Evolutionary conservation across 495 filamentous ascomycete genomes (phyloP), one percentile per base, ranked within the genome.

Genomic region (Clohesyomyces aquaticus): DNA sequence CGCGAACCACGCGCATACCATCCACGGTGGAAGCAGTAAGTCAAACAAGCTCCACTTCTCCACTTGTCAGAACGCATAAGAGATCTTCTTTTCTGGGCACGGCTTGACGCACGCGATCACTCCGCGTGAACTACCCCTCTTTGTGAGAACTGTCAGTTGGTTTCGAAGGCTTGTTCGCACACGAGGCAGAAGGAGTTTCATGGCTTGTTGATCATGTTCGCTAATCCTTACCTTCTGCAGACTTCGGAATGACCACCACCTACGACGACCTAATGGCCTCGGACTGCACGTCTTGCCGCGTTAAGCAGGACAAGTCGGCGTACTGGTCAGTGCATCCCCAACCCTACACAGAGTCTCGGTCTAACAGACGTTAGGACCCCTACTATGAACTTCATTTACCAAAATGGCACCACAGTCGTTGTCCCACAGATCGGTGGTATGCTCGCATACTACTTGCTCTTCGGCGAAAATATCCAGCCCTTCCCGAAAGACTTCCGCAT

Each of bases 401-500:
- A 73, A 3, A 81, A 86, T 71, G 84, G 85, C n/a, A 81, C 76
- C 41, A 75, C 79, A 9, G 77, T 81, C 48, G 53, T 85, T 25
- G 84, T 86, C 3, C 67, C 77, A 0, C 73, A 84, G 63, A 76
- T 82, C 19, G 83, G 82, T 59, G 83, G 84, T 62, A 81, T 86
- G 80, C 79, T 86, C 63, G 79, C 77, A 76, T 96, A 96, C 76
- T 94, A 96, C 69, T 81, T 91, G 29, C 79, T 89, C 0, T 83
- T 85, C 66, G 67, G 63, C 23, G 50, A 85, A 1, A 80, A 85
- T 23, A 79, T 96, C 66, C 80, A 79, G 27, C 88, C 91, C 0
- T 96, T 96, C 77, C 93, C 93, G 0, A 67, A 79, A 1, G 80
- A 82, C 46, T 96, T 98, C 79, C 84, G 86, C 46, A 94, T 96